A percentile compares a stretch with the other conserved stretches of the same genome.
Conservation (phyloP, 2,329 filamentous ascomycete species). For the Hypoxylon sp. region DNA sequence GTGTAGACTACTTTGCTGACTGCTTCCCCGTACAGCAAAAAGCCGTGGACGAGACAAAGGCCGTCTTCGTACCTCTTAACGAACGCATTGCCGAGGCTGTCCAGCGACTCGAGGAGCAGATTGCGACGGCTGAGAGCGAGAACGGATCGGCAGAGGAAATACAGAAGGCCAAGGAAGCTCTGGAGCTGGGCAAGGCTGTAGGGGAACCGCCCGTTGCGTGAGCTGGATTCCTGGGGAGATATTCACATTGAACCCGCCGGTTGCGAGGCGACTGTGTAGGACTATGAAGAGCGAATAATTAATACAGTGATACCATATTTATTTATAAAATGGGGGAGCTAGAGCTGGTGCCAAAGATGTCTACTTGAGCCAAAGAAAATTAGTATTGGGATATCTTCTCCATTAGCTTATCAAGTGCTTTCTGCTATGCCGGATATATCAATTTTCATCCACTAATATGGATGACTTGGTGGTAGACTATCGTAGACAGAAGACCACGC, state of each 20-base stretch:
- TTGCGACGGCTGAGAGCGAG: constrained; percentile 73
- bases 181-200: constrained; percentile 65
- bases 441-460: neutral
- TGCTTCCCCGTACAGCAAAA: constrained; percentile 68
- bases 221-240: constrained; percentile 2
- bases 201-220: constrained; percentile 48
- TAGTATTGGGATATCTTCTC: neutral
- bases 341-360: neutral
- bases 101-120: constrained; percentile 79
- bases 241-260: neutral
- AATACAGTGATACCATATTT: constrained; percentile 42
- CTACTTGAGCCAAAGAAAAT: neutral
- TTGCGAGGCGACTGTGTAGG: constrained; percentile 21
- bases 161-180: constrained; percentile 67
- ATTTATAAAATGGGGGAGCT: neutral
- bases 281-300: constrained; percentile 32
- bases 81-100: constrained; percentile 80
- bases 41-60: constrained; percentile 89
- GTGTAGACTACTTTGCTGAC: neutral
- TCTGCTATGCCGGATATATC: constrained; percentile 35
- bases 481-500: neutral
- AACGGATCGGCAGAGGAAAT: constrained; percentile 66
- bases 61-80: constrained; percentile 80
- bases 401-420: constrained; percentile 11
- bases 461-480: neutral